Percentiles rank a stretch among this genome's conserved stretches.
Evolutionary conservation across 352 stramenopile genomes (phyloP).

Genomic region (Pythium chondricola): DNA sequence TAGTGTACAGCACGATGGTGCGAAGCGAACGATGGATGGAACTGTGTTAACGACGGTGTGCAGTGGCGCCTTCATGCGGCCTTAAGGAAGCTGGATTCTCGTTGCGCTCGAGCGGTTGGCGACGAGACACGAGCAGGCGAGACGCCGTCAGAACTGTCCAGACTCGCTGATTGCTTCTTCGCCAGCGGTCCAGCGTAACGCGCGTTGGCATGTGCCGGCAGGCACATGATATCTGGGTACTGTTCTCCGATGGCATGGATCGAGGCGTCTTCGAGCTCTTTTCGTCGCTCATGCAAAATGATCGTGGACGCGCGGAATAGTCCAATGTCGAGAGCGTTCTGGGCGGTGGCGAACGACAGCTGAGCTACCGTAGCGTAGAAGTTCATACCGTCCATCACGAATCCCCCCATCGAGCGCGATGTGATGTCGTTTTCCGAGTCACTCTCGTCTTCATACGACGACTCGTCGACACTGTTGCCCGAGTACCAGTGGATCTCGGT

Average conservation of each 20-base stretch:
- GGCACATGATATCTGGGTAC: conserved; percentile 66
- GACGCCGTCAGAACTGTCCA: background rate
- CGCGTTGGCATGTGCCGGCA: conserved; percentile 14
- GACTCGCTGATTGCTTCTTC: background rate
- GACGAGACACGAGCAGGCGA: background rate
- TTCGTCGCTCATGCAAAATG: conserved; percentile 21
- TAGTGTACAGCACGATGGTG: too few species aligned
- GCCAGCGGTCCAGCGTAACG: background rate
- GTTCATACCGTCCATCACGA: conserved; percentile 36
- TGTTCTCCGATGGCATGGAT: conserved; percentile 48
- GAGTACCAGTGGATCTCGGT: background rate
- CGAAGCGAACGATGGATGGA: too few species aligned
- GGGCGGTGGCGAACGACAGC: conserved; percentile 29
- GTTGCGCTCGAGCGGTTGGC: background rate
- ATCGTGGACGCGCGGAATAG: conserved; percentile 28
- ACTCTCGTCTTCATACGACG: background rate
- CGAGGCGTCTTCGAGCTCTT: conserved; percentile 30
- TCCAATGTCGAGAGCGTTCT: conserved; percentile 29
- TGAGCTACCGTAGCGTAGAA: conserved; percentile 57
- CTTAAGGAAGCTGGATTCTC: conserved; percentile 19
- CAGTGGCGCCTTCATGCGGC: too few species aligned
- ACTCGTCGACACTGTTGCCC: background rate
- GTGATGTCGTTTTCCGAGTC: background rate
- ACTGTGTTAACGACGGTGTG: too few species aligned
- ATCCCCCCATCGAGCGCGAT: background rate